phyloP scores from a whole-genome alignment of 2,329 filamentous ascomycete species.

The Pseudogymnoascus sp. region DNA sequence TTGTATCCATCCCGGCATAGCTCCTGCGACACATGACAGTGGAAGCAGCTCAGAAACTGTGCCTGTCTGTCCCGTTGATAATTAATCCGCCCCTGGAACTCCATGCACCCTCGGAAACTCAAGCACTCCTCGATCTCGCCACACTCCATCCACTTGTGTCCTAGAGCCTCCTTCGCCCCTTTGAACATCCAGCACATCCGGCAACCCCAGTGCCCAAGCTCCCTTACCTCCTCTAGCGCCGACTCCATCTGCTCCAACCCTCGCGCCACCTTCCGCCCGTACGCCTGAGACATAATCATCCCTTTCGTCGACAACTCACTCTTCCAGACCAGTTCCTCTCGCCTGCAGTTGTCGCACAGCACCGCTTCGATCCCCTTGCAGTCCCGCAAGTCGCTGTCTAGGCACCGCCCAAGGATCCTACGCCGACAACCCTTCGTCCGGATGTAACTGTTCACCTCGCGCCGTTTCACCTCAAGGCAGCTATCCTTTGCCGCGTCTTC shows the following conservation, averaged over 20 bases:
- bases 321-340: background rate
- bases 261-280: background rate
- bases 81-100: background rate
- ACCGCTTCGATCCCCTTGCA: background rate
- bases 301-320: background rate
- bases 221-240: background rate
- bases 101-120: background rate
- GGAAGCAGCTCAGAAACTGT: background rate
- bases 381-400: background rate
- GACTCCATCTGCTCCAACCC: background rate
- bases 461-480: constrained; percentile 1
- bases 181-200: background rate
- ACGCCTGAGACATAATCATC: constrained; percentile 3
- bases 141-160: background rate
- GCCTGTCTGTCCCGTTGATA: background rate
- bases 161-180: background rate
- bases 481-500: background rate
- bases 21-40: background rate
- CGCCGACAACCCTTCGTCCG: background rate
- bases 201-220: background rate
- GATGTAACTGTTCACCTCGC: background rate
- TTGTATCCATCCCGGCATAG: background rate
- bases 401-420: background rate
- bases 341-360: constrained; percentile 6
- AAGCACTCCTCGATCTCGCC: background rate